Percentiles rank a stretch among this genome's conserved stretches.
Conservation (phyloP, 306 rosid species). For the Fragaria ananassa region DNA sequence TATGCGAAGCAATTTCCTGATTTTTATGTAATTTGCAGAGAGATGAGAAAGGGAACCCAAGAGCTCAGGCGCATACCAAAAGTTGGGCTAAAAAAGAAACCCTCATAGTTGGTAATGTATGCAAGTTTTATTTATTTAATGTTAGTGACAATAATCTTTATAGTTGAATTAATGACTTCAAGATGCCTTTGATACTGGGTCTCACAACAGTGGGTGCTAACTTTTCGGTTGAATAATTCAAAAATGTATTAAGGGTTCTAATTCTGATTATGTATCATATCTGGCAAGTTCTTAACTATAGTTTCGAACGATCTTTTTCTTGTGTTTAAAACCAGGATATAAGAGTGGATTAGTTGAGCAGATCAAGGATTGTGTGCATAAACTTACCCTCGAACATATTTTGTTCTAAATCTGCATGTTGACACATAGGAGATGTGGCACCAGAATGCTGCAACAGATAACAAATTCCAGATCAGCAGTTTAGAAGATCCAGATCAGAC, state of each 20-base stretch:
- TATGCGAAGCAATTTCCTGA: slow-evolving; percentile 13
- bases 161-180: neutral
- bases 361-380: neutral
- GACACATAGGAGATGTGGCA: neutral
- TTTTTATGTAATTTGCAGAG: slow-evolving; percentile 47
- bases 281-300: neutral
- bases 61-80: slow-evolving; percentile 72
- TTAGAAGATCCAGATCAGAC: slow-evolving; percentile 6
- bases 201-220: neutral
- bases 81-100: slow-evolving; percentile 57
- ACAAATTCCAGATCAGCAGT: slow-evolving; percentile 3
- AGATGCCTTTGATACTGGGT: neutral
- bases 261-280: neutral
- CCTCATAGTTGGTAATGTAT: slow-evolving; percentile 50
- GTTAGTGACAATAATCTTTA: neutral
- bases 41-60: slow-evolving; percentile 60
- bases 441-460: slow-evolving; percentile 9
- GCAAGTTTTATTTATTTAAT: neutral
- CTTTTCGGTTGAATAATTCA: slow-evolving; percentile 1
- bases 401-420: neutral
- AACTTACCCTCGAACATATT: neutral
- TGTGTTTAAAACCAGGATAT: slow-evolving; percentile 3
- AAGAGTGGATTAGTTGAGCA: neutral
- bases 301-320: neutral
- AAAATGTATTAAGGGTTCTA: neutral